phyloP scores from a whole-genome alignment of 73 alveolate species.

The Paramecium primaurelia region DNA sequence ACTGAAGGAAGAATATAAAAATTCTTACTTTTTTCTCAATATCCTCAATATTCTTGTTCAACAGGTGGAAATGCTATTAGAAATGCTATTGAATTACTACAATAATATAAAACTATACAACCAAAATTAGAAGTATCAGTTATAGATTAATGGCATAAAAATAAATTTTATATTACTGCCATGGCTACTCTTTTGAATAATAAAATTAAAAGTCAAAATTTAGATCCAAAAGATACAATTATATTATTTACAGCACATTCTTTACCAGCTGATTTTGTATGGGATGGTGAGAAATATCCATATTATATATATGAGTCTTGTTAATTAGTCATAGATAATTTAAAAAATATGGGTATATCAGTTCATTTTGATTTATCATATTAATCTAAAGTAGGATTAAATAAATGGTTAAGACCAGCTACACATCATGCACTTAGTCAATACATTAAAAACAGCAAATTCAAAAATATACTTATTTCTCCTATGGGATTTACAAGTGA shows the following conservation, averaged over 20 bases:
- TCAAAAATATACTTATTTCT: constrained; percentile 57
- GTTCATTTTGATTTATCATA: constrained; percentile 61
- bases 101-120: constrained; percentile 48
- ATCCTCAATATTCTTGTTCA: constrained; percentile 77
- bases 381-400: constrained; percentile 72
- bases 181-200: constrained; percentile 35
- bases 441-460: constrained; percentile 15
- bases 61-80: constrained; percentile 68
- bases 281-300: constrained; percentile 76
- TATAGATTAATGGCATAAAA: constrained; percentile 69
- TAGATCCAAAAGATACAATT: constrained; percentile 27
- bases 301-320: constrained; percentile 61
- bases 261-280: constrained; percentile 64
- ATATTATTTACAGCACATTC: constrained; percentile 77
- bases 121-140: constrained; percentile 48
- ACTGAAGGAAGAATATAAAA: constrained; percentile 63
- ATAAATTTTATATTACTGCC: constrained; percentile 58
- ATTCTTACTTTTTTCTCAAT: constrained; percentile 66
- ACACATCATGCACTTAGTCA: constrained; percentile 38
- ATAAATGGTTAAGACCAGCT: constrained; percentile 69
- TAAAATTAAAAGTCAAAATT: constrained; percentile 35
- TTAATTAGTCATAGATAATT: constrained; percentile 19
- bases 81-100: constrained; percentile 38
- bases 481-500: constrained; percentile 77
- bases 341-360: constrained; percentile 17